Percentiles rank a stretch among this genome's conserved stretches.
Conservation (phyloP, 2,329 filamentous ascomycete species). For the Trichoderma citrinoviride region DNA sequence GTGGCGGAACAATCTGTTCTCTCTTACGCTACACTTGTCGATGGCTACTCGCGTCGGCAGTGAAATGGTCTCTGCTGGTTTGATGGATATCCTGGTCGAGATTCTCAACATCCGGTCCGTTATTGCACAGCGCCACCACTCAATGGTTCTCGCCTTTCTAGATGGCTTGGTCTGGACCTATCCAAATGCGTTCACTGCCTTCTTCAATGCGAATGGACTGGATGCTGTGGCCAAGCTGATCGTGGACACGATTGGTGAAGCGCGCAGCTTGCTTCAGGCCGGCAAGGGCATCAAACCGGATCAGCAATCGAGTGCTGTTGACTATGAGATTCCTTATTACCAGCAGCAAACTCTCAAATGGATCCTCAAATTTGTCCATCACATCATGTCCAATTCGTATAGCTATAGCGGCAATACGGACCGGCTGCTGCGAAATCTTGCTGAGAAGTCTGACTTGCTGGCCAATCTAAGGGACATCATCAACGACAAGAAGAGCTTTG, state of each 20-base stretch:
- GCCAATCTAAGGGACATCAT: conserved; percentile 77
- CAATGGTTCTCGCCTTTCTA: conserved; percentile 80
- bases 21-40: conserved; percentile 78
- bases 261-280: conserved; percentile 62
- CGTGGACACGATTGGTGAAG: conserved; percentile 70
- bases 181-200: conserved; percentile 76
- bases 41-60: conserved; percentile 71
- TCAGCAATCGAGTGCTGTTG: conserved; percentile 74
- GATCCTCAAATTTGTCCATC: conserved; percentile 93
- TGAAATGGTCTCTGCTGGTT: conserved; percentile 81
- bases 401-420: conserved; percentile 77
- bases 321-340: conserved; percentile 91
- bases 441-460: conserved; percentile 86
- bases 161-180: conserved; percentile 85
- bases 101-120: conserved; percentile 78
- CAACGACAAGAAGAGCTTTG: conserved; percentile 74
- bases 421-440: conserved; percentile 83
- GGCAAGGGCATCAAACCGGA: conserved; percentile 70
- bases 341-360: conserved; percentile 92
- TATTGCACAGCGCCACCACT: conserved; percentile 79
- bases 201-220: conserved; percentile 79
- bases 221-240: conserved; percentile 89
- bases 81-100: conserved; percentile 88
- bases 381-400: conserved; percentile 81
- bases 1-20: conserved; percentile 88